Percentiles rank a stretch among this genome's conserved stretches.
These are phyloP conservation scores for Caryopteris hybrid DNA, from an alignment of 305 asterid species.

Conservation along the genomic window DNA sequence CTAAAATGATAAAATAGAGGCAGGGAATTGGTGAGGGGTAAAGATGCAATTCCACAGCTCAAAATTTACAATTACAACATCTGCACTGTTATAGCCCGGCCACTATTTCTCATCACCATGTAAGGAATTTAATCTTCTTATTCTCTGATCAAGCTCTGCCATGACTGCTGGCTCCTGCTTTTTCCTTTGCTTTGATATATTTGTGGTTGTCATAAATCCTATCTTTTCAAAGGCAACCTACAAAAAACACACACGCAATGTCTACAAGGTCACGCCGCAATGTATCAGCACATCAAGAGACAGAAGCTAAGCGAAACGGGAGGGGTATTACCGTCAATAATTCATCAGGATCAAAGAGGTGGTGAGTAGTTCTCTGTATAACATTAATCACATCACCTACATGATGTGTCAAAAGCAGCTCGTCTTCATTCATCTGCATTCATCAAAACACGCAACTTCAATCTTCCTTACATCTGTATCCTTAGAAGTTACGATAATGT, in stretches of 20 bases:
- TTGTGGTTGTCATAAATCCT: slow-evolving; percentile 76
- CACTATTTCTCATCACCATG: slow-evolving; percentile 32
- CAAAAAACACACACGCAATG: background rate
- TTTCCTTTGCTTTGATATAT: slow-evolving; percentile 85
- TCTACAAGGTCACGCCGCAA: background rate
- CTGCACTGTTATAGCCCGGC: background rate
- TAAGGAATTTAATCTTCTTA: slow-evolving; percentile 56
- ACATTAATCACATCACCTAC: slow-evolving; percentile 91
- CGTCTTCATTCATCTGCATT: slow-evolving; percentile 89
- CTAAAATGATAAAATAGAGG: too few relatives aligned
- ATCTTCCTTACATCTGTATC: background rate
- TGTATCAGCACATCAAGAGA: background rate
- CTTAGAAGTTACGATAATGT: too few relatives aligned
- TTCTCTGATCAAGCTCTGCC: slow-evolving; percentile 95
- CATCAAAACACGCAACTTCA: background rate
- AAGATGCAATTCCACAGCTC: slow-evolving; percentile 12
- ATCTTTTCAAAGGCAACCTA: slow-evolving; percentile 86
- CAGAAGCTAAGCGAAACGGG: background rate
- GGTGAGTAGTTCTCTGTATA: slow-evolving; percentile 79
- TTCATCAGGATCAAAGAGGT: slow-evolving; percentile 92
- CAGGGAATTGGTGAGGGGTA: background rate
- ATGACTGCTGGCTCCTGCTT: slow-evolving; percentile 95
- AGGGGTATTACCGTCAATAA: slow-evolving; percentile 57
- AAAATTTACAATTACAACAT: slow-evolving; percentile 25
- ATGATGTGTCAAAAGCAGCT: slow-evolving; percentile 68